Percentiles rank a stretch among this genome's conserved stretches.
Conservation (phyloP, 1,139 yeast genomes). For the Candida smagusa region DNA sequence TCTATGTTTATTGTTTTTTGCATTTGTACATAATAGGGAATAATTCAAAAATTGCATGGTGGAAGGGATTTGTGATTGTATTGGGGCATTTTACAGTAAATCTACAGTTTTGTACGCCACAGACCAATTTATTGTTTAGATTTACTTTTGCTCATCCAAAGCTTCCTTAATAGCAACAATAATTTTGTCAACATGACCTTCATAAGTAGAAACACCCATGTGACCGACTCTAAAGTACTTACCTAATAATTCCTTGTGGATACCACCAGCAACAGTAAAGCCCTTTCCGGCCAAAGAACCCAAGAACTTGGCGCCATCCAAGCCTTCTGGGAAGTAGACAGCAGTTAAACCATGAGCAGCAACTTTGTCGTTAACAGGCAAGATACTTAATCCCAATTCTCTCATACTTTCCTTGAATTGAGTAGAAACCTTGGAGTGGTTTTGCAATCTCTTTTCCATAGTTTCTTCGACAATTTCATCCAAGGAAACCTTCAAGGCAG, state of each 20-base stretch:
- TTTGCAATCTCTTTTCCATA: slow-evolving; percentile 59
- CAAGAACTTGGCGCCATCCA: slow-evolving; percentile 64
- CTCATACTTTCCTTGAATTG: slow-evolving; percentile 59
- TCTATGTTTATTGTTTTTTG: too few relatives aligned
- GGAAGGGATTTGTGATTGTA: too few relatives aligned
- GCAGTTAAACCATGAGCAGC: slow-evolving; percentile 92
- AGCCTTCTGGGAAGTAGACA: slow-evolving; percentile 74
- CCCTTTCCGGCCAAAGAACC: slow-evolving; percentile 57
- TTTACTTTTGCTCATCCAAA: slow-evolving; percentile 21
- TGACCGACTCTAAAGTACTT: slow-evolving; percentile 93
- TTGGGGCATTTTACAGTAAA: too few relatives aligned
- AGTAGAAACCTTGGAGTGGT: slow-evolving; percentile 61
- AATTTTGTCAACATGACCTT: slow-evolving; percentile 41
- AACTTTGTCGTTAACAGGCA: slow-evolving; percentile 56
- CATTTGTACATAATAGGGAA: too few relatives aligned
- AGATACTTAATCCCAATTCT: slow-evolving; percentile 62
- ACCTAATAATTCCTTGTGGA: slow-evolving; percentile 75
- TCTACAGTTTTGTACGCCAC: too few relatives aligned
- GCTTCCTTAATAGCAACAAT: slow-evolving; percentile 36
- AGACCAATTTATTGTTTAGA: too few relatives aligned
- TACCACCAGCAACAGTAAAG: slow-evolving; percentile 88
- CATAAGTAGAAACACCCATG: slow-evolving; percentile 67
- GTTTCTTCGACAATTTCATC: slow-evolving; percentile 63
- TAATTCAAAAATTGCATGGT: too few relatives aligned
- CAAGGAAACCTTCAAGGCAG: slow-evolving; percentile 76